Conservation (phyloP, 768 basidiomycete species). For the Suillus sp. region DNA sequence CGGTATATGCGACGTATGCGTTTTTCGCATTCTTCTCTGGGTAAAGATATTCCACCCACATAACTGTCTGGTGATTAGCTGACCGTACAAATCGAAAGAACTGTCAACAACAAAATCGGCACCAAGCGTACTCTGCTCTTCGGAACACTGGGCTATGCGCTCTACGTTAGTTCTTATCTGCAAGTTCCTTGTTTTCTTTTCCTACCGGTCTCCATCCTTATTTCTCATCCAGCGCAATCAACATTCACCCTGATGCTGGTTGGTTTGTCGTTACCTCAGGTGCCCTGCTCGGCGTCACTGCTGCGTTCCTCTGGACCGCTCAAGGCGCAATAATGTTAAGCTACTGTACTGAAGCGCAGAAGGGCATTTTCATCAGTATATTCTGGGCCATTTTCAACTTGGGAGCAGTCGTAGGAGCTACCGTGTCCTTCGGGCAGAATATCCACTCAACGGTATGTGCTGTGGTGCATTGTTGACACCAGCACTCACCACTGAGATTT, state of each 20-base stretch:
- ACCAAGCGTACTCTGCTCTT: constrained; percentile 67
- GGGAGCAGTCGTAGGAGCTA: constrained; percentile 75
- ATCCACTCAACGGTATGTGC: constrained; percentile 57
- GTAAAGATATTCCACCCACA: constrained; percentile 35
- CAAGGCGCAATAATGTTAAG: constrained; percentile 79
- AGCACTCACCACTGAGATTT: neutral
- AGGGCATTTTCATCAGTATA: constrained; percentile 70
- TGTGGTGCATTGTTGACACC: constrained; percentile 1
- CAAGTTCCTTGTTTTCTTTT: constrained; percentile 33
- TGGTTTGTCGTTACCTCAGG: constrained; percentile 71
- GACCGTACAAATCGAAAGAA: constrained; percentile 39
- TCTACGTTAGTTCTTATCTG: constrained; percentile 76
- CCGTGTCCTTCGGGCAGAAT: constrained; percentile 72
- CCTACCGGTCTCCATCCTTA: neutral
- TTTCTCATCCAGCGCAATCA: constrained; percentile 51
- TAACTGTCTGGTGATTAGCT: constrained; percentile 5
- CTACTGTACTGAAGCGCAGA: constrained; percentile 76
- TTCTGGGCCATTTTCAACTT: constrained; percentile 85
- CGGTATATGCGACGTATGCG: constrained; percentile 64
- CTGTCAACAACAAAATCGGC: constrained; percentile 78
- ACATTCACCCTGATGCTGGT: constrained; percentile 62
- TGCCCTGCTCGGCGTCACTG: constrained; percentile 70
- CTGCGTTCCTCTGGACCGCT: constrained; percentile 72
- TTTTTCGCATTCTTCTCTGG: constrained; percentile 65
- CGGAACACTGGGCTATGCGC: constrained; percentile 70